Percentiles rank a stretch among this genome's conserved stretches.
phyloP scores from a whole-genome alignment of 2,329 filamentous ascomycete genomes.

The Aureobasidium sp. region DNA sequence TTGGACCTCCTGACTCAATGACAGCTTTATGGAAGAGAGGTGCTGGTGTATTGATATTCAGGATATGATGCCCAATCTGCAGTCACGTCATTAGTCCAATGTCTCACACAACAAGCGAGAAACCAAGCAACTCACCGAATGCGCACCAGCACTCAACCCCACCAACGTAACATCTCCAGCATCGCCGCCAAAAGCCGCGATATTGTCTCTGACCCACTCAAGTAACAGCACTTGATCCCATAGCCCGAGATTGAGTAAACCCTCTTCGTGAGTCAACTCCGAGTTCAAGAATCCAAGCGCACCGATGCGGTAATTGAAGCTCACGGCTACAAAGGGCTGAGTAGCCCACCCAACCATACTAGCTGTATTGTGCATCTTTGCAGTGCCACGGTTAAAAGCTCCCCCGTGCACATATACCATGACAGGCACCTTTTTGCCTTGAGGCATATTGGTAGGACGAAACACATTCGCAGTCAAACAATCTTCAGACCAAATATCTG shows the following conservation, averaged over 20 bases:
- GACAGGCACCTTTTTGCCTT: constrained; percentile 41
- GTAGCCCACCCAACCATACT: constrained; percentile 52
- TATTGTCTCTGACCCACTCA: constrained; percentile 36
- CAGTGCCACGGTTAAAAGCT: constrained; percentile 43
- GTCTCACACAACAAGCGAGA: background rate
- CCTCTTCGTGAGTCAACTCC: constrained; percentile 44
- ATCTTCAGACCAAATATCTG: constrained; percentile 37
- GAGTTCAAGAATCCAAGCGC: constrained; percentile 62
- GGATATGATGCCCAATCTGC: constrained; percentile 60
- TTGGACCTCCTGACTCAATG: constrained; percentile 42
- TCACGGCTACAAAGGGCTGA: constrained; percentile 29
- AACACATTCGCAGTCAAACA: constrained; percentile 56
- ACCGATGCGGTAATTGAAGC: constrained; percentile 46
- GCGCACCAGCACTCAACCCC: constrained; percentile 63
- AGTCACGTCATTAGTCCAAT: constrained; percentile 7
- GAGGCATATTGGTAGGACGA: constrained; percentile 34
- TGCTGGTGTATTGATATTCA: constrained; percentile 37
- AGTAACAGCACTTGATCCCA: constrained; percentile 23
- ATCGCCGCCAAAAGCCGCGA: constrained; percentile 35
- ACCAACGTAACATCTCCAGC: constrained; percentile 49
- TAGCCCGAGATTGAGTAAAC: constrained; percentile 34
- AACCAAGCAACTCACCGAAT: constrained; percentile 42
- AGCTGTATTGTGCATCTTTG: constrained; percentile 53
- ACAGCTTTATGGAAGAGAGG: constrained; percentile 41
- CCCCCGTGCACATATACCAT: constrained; percentile 58